phyloP scores from a whole-genome alignment of 371 early-diverging fungal species.

The Saksenaea vasiformis region DNA sequence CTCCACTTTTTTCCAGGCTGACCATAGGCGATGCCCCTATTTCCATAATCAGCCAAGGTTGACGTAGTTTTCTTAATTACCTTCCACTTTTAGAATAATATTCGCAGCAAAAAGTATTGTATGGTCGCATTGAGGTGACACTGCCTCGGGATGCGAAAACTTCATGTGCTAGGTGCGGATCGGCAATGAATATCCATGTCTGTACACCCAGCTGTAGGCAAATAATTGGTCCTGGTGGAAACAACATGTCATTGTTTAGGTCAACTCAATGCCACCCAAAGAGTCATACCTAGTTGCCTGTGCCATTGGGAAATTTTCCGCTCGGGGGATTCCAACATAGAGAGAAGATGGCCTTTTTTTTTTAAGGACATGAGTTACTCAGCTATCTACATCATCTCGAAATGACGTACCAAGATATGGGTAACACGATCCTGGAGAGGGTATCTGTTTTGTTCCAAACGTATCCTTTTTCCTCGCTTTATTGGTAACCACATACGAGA shows the following conservation, averaged over 20 bases:
- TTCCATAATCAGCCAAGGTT: background rate
- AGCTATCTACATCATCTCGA: too few species aligned
- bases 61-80: slow-evolving; percentile 5
- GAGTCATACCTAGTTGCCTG: background rate
- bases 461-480: too few species aligned
- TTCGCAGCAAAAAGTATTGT: slow-evolving; percentile 10
- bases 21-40: slow-evolving; percentile 12
- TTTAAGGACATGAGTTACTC: too few species aligned
- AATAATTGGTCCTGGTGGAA: slow-evolving; percentile 9
- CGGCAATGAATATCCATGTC: slow-evolving; percentile 16
- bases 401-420: too few species aligned
- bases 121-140: slow-evolving; percentile 7
- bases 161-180: slow-evolving; percentile 20
- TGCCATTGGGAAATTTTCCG: background rate
- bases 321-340: background rate
- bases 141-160: slow-evolving; percentile 9
- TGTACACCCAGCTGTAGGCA: slow-evolving; percentile 18
- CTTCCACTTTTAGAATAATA: slow-evolving; percentile 21
- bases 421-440: too few species aligned
- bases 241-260: background rate
- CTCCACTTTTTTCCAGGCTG: slow-evolving; percentile 14
- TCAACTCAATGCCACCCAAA: background rate
- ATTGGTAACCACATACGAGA: too few species aligned
- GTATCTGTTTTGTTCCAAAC: too few species aligned
- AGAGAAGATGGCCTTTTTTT: background rate